Conservation (phyloP, 1,139 yeast genomes). For the Magnusiomyces fungicola region DNA sequence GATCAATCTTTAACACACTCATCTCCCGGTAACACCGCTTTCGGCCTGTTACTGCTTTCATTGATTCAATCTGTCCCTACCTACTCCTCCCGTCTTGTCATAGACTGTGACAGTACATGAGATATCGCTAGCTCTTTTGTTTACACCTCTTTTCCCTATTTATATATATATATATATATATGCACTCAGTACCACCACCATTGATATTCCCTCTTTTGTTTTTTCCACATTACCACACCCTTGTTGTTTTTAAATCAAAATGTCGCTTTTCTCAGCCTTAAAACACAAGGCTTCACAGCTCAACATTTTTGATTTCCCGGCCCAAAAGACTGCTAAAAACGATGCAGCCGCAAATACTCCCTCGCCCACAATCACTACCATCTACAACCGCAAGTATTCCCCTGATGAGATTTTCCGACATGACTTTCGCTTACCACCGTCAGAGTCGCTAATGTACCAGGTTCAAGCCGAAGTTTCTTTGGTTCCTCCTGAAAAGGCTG, state of each 20-base stretch:
- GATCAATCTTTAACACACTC: too few relatives aligned
- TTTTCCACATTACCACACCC: not conserved
- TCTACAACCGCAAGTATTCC: slow-evolving; percentile 34
- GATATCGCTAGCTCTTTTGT: too few relatives aligned
- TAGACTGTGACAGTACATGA: too few relatives aligned
- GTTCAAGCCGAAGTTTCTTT: slow-evolving; percentile 61
- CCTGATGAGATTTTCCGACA: slow-evolving; percentile 64
- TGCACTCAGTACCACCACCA: not conserved
- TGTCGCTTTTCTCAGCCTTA: slow-evolving; percentile 47
- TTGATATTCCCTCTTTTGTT: not conserved
- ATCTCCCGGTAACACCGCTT: too few relatives aligned
- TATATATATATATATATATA: too few relatives aligned
- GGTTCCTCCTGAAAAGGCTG: slow-evolving; percentile 30
- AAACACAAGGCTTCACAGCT: slow-evolving; percentile 43
- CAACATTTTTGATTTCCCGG: slow-evolving; percentile 35
- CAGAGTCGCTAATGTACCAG: slow-evolving; percentile 59
- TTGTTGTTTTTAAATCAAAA: slow-evolving; percentile 18
- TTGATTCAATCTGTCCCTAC: too few relatives aligned
- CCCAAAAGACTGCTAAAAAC: slow-evolving; percentile 3
- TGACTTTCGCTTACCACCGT: slow-evolving; percentile 62
- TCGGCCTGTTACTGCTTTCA: too few relatives aligned
- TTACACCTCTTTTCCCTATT: too few relatives aligned
- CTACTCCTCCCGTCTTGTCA: too few relatives aligned
- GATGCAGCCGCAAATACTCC: slow-evolving; percentile 23
- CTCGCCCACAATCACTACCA: slow-evolving; percentile 23